phyloP scores from a whole-genome alignment of 2,329 filamentous ascomycete genomes.

The Huntiella savannae region DNA sequence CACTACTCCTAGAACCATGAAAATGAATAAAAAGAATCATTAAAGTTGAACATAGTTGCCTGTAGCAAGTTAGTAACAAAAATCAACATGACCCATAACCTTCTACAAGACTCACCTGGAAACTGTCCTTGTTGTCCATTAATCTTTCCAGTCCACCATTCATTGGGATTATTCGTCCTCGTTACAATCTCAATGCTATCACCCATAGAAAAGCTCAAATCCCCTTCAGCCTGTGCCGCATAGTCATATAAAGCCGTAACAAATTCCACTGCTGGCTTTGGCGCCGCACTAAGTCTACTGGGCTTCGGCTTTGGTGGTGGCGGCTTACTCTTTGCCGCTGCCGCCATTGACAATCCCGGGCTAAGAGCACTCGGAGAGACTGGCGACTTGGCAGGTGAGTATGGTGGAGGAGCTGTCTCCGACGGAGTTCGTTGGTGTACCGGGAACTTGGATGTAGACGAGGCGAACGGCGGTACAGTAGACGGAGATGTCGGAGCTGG shows the following conservation, averaged over 20 bases:
- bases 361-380: conserved; percentile 16
- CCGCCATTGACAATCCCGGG: conserved; percentile 26
- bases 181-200: conserved; percentile 78
- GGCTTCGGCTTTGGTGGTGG: conserved; percentile 66
- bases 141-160: conserved; percentile 87
- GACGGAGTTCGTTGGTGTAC: conserved; percentile 18
- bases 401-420: conserved; percentile 49
- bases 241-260: conserved; percentile 92
- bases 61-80: conserved; percentile 4
- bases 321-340: conserved; percentile 44
- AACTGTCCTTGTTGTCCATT: conserved; percentile 76
- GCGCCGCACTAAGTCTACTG: conserved; percentile 40
- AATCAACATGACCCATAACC: neutral
- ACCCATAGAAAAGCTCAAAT: conserved; percentile 74
- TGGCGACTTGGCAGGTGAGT: conserved; percentile 28
- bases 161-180: conserved; percentile 76
- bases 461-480: conserved; percentile 4
- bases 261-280: conserved; percentile 47
- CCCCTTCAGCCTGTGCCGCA: conserved; percentile 83
- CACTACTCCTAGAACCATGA: neutral
- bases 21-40: neutral
- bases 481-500: conserved; percentile 16
- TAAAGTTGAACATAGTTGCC: conserved; percentile 7
- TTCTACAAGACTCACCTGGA: conserved; percentile 47
- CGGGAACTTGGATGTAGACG: conserved; percentile 12